Evolutionary conservation across 108 stramenopile species (phyloP).

Genomic region (Hondaea fermentalgiana): DNA sequence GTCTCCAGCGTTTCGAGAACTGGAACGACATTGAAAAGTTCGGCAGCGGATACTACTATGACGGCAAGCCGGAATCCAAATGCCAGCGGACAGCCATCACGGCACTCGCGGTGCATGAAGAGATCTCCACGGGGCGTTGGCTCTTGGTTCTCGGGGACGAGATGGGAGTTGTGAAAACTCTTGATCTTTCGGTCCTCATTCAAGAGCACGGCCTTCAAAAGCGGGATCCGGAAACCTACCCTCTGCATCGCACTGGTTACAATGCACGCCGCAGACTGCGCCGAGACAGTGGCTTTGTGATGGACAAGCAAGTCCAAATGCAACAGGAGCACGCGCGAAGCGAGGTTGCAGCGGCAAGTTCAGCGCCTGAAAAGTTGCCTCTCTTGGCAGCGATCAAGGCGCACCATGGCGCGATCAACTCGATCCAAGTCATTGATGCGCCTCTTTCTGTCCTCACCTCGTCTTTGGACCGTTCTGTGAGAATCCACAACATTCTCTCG

Average conservation of each 20-base stretch:
- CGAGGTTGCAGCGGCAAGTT: not conserved
- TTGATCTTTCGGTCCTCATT: not conserved
- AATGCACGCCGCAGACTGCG: not conserved
- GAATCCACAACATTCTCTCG: not conserved
- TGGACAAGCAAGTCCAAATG: not conserved
- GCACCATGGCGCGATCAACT: not conserved
- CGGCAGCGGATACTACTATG: not conserved
- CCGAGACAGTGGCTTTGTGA: not conserved
- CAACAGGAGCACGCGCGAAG: not conserved
- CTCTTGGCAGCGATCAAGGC: not conserved
- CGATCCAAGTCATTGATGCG: not conserved
- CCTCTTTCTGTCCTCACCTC: not conserved
- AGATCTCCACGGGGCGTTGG: not conserved
- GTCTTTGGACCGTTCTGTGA: not conserved
- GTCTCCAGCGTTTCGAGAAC: not conserved
- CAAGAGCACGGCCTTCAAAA: not conserved
- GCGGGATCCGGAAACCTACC: not conserved
- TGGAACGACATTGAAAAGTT: not conserved
- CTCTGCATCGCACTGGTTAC: not conserved
- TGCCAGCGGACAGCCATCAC: not conserved
- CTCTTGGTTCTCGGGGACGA: not conserved
- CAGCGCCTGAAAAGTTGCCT: not conserved
- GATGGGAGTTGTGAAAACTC: not conserved
- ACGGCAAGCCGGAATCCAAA: not conserved
- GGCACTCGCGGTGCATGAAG: not conserved